Evolutionary conservation across 2,329 filamentous ascomycete genomes (phyloP).

Genomic region (Fusarium lyarnte): DNA sequence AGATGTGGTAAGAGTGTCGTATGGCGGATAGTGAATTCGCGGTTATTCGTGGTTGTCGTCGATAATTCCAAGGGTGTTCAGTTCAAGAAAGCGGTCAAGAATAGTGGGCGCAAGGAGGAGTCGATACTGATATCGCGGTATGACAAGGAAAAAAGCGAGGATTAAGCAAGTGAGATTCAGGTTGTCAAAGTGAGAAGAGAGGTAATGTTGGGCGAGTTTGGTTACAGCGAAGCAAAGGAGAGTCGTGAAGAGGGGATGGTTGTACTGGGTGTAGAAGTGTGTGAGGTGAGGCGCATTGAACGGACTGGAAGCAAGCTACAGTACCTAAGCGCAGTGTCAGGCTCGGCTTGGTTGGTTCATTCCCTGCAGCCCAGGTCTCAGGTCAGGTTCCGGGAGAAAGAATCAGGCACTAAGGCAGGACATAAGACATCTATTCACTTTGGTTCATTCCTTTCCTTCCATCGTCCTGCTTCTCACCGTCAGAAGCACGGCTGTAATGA

Average conservation of each 20-base stretch:
- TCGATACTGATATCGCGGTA: conserved; percentile 3
- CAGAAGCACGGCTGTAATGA: conserved; percentile 11
- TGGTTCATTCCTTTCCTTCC: not conserved
- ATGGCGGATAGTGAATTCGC: conserved; percentile 1
- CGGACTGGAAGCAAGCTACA: conserved; percentile 4
- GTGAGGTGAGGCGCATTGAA: conserved; percentile 26
- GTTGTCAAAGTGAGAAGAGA: conserved; percentile 5
- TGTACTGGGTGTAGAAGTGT: conserved; percentile 24
- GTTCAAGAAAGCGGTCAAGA: conserved; percentile 29
- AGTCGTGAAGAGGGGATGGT: conserved; percentile 36
- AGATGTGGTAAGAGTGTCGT: conserved; percentile 9
- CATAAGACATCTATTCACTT: not conserved
- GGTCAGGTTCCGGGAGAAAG: conserved; percentile 15
- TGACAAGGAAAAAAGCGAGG: not conserved
- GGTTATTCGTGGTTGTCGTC: conserved; percentile 16
- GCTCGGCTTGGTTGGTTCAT: conserved; percentile 29
- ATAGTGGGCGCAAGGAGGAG: conserved; percentile 12
- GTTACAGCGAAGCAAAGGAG: conserved; percentile 14
- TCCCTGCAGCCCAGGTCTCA: conserved; percentile 30
- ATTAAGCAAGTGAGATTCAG: conserved; percentile 9
- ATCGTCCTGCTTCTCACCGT: conserved; percentile 14
- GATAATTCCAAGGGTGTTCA: conserved; percentile 11
- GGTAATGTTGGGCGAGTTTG: conserved; percentile 9
- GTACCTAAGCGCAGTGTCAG: conserved; percentile 27
- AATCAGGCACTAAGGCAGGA: conserved; percentile 37